Base-by-base conservation (phyloP, 2,329 filamentous ascomycete species). In the Cladosporium sp. region DNA sequence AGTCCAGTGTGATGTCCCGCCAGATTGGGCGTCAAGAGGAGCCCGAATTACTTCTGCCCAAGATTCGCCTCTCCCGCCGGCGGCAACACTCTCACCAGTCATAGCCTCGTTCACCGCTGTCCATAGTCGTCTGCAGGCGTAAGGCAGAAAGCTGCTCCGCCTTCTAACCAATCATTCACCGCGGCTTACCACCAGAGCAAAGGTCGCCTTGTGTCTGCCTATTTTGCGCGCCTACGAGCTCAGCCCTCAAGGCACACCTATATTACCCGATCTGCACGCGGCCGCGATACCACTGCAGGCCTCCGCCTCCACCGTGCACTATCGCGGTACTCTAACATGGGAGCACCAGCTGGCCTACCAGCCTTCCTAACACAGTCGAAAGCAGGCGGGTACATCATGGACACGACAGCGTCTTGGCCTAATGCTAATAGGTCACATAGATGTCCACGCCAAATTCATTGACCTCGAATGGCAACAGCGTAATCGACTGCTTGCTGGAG, bases 391-490 rank as follows among this genome's bases (percentile, higher is more conserved):
- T 47, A 34, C 19, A 39, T 51, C 56, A 58, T 52, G 57, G 40
- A 28, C 22, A 35, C 36, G 24, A n/a, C 22, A n/a, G 6, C 12
- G 6, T n/a, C 3, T 20, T 22, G 36, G 49, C 40, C 6, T 50
- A 39, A 32, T 15, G 51, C 65, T 57, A 28, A 50, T n/a, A 4
- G 4, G 17, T 24, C 19, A 2, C 19, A 20, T 39, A 85, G 83
- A 86, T 57, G 77, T 87, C 50, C 76, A 79, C 59, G 71, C 75
- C 57, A 86, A 83, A 66, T 88, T 87, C 68, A 73, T 79, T 58
- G 81, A 85, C 59, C 75, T 89, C 42, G 78, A 85, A 74, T 82
- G 80, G 80, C 75, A 82, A 65, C 80, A 87, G 72, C 75, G 80
- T 56, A 72, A 78, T 51, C 81, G 84, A 28, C 67, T 84, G 12